phyloP scores from a whole-genome alignment of 371 early-diverging fungal species.

The Capniomyces stellatus region DNA sequence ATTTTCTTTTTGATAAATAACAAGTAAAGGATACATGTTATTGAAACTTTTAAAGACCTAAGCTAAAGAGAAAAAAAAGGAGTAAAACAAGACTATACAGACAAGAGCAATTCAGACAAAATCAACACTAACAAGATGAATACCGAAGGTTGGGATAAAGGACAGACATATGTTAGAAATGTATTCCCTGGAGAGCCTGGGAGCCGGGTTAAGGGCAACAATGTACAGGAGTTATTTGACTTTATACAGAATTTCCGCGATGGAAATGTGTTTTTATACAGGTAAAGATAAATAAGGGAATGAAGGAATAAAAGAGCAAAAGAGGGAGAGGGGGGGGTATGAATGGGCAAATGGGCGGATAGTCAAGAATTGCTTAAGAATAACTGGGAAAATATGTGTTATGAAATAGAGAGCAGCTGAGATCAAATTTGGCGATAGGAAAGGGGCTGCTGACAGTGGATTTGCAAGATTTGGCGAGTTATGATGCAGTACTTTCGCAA shows the following conservation, averaged over 20 bases:
- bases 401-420: slow-evolving; percentile 82
- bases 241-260: slow-evolving; percentile 62
- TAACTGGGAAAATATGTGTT: background rate
- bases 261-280: slow-evolving; percentile 54
- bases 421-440: slow-evolving; percentile 54
- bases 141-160: slow-evolving; percentile 64
- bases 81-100: too few relatives aligned
- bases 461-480: slow-evolving; percentile 60
- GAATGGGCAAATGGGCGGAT: too few relatives aligned
- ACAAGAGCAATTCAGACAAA: too few relatives aligned
- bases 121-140: slow-evolving; percentile 15
- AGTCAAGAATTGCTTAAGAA: background rate
- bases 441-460: slow-evolving; percentile 68
- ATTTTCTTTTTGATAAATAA: too few relatives aligned
- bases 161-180: slow-evolving; percentile 46
- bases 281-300: slow-evolving; percentile 31
- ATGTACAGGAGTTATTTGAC: slow-evolving; percentile 39
- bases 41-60: too few relatives aligned
- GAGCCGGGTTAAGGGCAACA: slow-evolving; percentile 31
- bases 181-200: slow-evolving; percentile 40
- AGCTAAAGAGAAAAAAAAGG: too few relatives aligned
- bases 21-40: too few relatives aligned
- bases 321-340: too few relatives aligned
- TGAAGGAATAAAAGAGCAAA: too few relatives aligned
- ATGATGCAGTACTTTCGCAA: slow-evolving; percentile 65